Evolutionary conservation across 805 yeast genomes (phyloP).

Genomic region (Cyberlindnera saturnus): DNA sequence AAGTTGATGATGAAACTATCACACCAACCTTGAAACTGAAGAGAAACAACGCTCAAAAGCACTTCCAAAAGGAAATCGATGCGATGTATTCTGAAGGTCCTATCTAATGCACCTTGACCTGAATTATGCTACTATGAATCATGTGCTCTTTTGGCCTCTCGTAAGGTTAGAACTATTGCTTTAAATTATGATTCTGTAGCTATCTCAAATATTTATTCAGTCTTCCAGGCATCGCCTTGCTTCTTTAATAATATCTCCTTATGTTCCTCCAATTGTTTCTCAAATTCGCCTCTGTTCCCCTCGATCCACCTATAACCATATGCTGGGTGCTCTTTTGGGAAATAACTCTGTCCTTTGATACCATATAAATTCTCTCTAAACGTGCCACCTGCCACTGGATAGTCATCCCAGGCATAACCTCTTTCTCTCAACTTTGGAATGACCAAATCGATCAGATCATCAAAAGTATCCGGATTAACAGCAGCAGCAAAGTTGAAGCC

Average conservation of each 20-base stretch:
- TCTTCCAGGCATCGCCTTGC: neutral
- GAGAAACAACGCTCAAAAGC: constrained; percentile 47
- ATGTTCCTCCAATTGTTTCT: constrained; percentile 5
- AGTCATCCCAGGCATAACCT: constrained; percentile 31
- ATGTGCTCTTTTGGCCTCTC: too few relatives aligned
- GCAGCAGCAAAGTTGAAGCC: constrained; percentile 37
- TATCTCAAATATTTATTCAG: too few relatives aligned
- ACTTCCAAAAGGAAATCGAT: constrained; percentile 34
- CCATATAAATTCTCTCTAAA: constrained; percentile 29
- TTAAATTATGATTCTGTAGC: too few relatives aligned
- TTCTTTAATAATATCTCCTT: constrained; percentile 1
- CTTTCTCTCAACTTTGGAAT: constrained; percentile 30
- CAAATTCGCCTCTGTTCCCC: constrained; percentile 24
- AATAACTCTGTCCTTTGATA: constrained; percentile 11
- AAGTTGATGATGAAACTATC: constrained; percentile 43
- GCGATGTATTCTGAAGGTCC: constrained; percentile 39
- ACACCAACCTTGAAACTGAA: constrained; percentile 55
- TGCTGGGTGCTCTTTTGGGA: constrained; percentile 14
- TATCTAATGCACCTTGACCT: neutral
- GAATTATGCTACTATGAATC: too few relatives aligned
- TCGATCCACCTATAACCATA: constrained; percentile 19
- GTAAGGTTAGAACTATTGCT: too few relatives aligned
- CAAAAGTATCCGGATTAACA: constrained; percentile 31
- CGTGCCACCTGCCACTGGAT: constrained; percentile 28
- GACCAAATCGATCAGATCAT: constrained; percentile 31